Evolutionary conservation across 805 yeast genomes (phyloP).

Genomic region (Grigorovia transvaalensis): DNA sequence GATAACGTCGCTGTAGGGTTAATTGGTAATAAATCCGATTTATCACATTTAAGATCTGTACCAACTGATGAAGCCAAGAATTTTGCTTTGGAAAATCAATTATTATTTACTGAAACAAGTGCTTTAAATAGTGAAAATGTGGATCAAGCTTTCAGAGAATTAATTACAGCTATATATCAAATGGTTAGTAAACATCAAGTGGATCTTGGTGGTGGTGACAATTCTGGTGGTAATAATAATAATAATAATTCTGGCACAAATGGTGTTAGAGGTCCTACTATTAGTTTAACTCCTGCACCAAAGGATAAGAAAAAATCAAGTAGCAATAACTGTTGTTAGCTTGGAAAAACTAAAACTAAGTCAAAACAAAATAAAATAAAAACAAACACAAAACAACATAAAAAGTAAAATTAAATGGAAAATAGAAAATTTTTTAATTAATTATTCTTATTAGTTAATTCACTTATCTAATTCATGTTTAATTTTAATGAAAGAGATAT

Average conservation of each 20-base stretch:
- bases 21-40: constrained; percentile 86
- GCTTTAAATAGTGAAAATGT: constrained; percentile 93
- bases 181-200: constrained; percentile 90
- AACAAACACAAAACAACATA: no score
- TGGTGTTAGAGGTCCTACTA: constrained; percentile 71
- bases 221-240: constrained; percentile 37
- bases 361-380: no score
- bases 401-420: no score
- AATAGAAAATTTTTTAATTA: no score
- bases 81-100: constrained; percentile 84
- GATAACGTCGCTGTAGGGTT: constrained; percentile 90
- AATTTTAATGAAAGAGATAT: no score
- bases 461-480: no score
- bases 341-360: no score
- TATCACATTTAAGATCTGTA: constrained; percentile 87
- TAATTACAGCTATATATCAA: constrained; percentile 86
- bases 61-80: constrained; percentile 96
- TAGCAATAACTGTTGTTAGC: constrained; percentile 55
- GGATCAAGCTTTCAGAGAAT: constrained; percentile 86
- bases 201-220: constrained; percentile 64
- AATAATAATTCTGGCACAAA: constrained; percentile 16
- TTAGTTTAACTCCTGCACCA: constrained; percentile 87
- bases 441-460: no score
- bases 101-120: constrained; percentile 90
- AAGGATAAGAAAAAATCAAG: constrained; percentile 56